A percentile compares a stretch with the other conserved stretches of the same genome.
phyloP scores from a whole-genome alignment of 257 asterid genomes.

The Salvia miltiorrhiza region DNA sequence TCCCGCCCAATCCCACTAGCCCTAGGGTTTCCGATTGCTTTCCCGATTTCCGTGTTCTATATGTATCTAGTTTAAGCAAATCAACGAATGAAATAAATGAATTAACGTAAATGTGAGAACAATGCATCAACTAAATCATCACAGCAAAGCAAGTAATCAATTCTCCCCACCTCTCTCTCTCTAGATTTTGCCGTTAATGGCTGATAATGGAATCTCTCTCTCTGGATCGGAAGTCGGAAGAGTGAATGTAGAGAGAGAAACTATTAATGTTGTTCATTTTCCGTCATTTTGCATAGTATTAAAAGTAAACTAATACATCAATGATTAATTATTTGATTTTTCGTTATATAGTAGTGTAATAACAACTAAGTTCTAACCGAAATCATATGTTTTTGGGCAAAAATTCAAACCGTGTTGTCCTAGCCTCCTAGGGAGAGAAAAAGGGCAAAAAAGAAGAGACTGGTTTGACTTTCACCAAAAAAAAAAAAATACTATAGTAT shows the following conservation, averaged over 20 bases:
- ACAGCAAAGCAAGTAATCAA: conserved; percentile 23
- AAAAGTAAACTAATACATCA: background rate
- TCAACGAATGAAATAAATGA: conserved; percentile 22
- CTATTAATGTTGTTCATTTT: background rate
- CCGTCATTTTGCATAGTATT: background rate
- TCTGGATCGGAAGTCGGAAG: conserved; percentile 36
- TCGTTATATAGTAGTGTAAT: background rate
- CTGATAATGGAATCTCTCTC: conserved; percentile 31
- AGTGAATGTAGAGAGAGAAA: conserved; percentile 42
- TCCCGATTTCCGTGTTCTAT: conserved; percentile 12
- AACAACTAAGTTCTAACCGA: background rate
- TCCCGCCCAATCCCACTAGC: conserved; percentile 29
- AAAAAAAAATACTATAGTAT: too few species aligned
- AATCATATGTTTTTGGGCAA: background rate
- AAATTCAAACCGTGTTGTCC: conserved; percentile 10
- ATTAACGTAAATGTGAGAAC: conserved; percentile 18
- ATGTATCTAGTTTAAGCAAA: conserved; percentile 15
- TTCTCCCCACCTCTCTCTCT: conserved; percentile 8
- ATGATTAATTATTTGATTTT: background rate
- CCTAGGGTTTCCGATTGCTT: conserved; percentile 36
- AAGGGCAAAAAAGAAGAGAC: too few species aligned
- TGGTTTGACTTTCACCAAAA: background rate
- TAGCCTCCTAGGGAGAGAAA: too few species aligned
- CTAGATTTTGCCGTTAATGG: conserved; percentile 26
- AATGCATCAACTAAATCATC: conserved; percentile 28